Evolutionary conservation across 495 filamentous ascomycete species (phyloP), one percentile per base, ranked within the genome.

Genomic region (Penicillium herquei): DNA sequence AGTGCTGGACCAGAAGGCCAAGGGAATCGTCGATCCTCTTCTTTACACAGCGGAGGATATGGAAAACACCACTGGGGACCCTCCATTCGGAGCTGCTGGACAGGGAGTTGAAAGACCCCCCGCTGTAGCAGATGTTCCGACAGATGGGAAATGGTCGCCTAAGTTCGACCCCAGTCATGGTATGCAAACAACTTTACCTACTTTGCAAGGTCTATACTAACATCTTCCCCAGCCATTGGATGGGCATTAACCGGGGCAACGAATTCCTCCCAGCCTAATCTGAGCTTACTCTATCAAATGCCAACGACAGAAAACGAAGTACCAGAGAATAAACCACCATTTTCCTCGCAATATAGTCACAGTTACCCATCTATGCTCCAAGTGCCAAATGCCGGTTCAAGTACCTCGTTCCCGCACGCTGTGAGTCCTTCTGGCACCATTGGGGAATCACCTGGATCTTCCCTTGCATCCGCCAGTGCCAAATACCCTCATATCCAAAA

Each of bases 1-100:
- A 1, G 88, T 89, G 1, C 70, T 95, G n/a, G 88, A 95, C 64
- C 89, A 92, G 60, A 92, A 91, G 66, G 86, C 88, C 12, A 89
- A 91, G 62, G 90, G 90, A 13, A 88, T 90, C 47, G 87, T 86
- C 58, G 88, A 95, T 65, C 90, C 88, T 11, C 80, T 93, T 50
- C 82, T 90, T 1, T 92, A 87, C 59, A 89, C 87, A 0, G 79
- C 74, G 30, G 89, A 92, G 61, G 90, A 95, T 61, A 88, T 88
- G 68, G 87, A 91, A 64, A 86, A 82, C 49, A 78, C 83, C 0
- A 52, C 70, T 6, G 79, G 79, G 42, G 59, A 68, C 6, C 60
- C 71, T 4, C 67, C 72, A 13, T 71, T 79, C 44, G 69, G 71
- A 7, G 67, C 68, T 35, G 69, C 74, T 18, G 66, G 71, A 3